These are phyloP conservation scores for Penicillium sclerotiorum DNA, from an alignment of 2,329 filamentous ascomycete species.

Conservation along the genomic window DNA sequence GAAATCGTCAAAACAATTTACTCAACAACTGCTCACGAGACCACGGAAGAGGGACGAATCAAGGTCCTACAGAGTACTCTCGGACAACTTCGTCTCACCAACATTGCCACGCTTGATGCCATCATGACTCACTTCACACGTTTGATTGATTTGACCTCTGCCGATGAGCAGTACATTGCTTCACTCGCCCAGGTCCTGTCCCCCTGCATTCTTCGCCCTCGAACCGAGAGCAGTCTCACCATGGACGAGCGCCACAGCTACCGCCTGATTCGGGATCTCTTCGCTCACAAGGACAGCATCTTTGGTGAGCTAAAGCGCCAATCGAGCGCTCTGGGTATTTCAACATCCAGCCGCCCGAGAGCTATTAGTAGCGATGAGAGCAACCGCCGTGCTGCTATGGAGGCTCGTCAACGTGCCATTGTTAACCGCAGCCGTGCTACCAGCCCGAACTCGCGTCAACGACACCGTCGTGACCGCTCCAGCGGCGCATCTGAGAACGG, in stretches of 20 bases:
- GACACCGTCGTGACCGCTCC: slow-evolving; percentile 79
- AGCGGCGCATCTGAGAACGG: slow-evolving; percentile 71
- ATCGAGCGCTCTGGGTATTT: slow-evolving; percentile 46
- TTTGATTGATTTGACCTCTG: slow-evolving; percentile 93
- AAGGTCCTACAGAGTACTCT: slow-evolving; percentile 94
- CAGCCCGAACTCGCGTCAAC: slow-evolving; percentile 60
- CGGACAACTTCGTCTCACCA: slow-evolving; percentile 89
- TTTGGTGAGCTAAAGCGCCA: slow-evolving; percentile 92
- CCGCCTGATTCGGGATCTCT: slow-evolving; percentile 86
- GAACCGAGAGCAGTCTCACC: slow-evolving; percentile 83
- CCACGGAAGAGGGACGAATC: slow-evolving; percentile 75
- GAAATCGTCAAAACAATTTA: slow-evolving; percentile 99
- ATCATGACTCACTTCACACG: slow-evolving; percentile 98
- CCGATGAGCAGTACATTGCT: slow-evolving; percentile 81
- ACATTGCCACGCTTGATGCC: slow-evolving; percentile 97
- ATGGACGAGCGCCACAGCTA: slow-evolving; percentile 95
- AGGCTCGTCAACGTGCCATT: slow-evolving; percentile 84
- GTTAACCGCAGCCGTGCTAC: slow-evolving; percentile 71
- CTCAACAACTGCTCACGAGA: slow-evolving; percentile 75
- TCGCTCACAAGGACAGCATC: slow-evolving; percentile 90
- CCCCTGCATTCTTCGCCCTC: slow-evolving; percentile 84
- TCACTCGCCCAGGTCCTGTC: slow-evolving; percentile 74
- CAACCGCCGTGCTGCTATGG: slow-evolving; percentile 89
- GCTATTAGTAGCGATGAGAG: slow-evolving; percentile 95
- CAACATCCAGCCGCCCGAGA: slow-evolving; percentile 67